phyloP scores from a whole-genome alignment of 306 rosid species.

The Cucumis cinereus region DNA sequence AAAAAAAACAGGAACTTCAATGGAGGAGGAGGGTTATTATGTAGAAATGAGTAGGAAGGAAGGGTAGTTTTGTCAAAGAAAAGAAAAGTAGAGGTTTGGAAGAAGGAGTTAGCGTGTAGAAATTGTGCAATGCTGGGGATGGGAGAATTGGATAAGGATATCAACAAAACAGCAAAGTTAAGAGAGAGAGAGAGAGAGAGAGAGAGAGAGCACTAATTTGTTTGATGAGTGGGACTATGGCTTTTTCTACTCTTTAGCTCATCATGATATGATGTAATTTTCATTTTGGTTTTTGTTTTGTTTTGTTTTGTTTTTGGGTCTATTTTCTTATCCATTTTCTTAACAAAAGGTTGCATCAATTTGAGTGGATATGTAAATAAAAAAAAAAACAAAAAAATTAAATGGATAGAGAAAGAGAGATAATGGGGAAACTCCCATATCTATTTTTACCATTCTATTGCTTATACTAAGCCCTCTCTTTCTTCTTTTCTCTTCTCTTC shows the following conservation, averaged over 20 bases:
- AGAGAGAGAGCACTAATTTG: slow-evolving; percentile 35
- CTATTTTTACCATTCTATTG: slow-evolving; percentile 32
- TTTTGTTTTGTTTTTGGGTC: slow-evolving; percentile 8
- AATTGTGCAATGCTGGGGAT: slow-evolving; percentile 33
- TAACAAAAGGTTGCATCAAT: not conserved
- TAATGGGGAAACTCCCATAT: slow-evolving; percentile 34
- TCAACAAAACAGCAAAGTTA: slow-evolving; percentile 38
- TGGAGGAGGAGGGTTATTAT: not conserved
- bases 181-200: not conserved
- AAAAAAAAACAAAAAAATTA: not conserved
- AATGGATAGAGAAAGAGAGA: slow-evolving; percentile 15
- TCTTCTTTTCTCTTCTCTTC: not conserved
- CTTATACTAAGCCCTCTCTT: slow-evolving; percentile 16
- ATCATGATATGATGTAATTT: slow-evolving; percentile 9
- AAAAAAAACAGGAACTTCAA: not conserved
- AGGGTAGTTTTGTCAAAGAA: slow-evolving; percentile 34
- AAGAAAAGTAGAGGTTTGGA: slow-evolving; percentile 26
- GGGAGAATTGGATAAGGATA: slow-evolving; percentile 42
- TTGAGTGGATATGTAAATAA: slow-evolving; percentile 31
- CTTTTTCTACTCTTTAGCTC: slow-evolving; percentile 35
- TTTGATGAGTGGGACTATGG: slow-evolving; percentile 35
- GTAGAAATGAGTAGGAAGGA: slow-evolving; percentile 21
- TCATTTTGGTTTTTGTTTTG: not conserved
- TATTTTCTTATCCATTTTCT: not conserved
- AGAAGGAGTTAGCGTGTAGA: slow-evolving; percentile 64